Evolutionary conservation across 805 yeast species (phyloP).

Genomic region (Brettanomyces sp.): DNA sequence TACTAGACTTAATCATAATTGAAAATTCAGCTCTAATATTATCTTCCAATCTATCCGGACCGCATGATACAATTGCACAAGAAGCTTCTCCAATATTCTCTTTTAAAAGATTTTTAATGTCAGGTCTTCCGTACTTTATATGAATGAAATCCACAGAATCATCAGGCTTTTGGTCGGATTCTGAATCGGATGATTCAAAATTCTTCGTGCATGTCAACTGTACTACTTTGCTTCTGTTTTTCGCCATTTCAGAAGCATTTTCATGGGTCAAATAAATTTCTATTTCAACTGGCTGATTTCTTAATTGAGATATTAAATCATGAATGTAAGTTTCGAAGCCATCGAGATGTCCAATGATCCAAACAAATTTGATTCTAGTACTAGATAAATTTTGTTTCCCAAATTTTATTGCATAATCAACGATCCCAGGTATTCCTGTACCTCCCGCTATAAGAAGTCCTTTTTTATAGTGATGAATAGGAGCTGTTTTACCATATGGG

Average conservation of each 20-base stretch:
- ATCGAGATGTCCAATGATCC: slow-evolving; percentile 47
- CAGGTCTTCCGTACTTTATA: slow-evolving; percentile 2
- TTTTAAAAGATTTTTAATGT: neutral
- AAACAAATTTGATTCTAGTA: slow-evolving; percentile 37
- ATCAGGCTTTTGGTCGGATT: too few species aligned
- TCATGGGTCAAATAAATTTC: slow-evolving; percentile 28
- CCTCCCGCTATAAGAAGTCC: slow-evolving; percentile 61
- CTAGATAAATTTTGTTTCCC: neutral
- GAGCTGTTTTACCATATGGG: slow-evolving; percentile 52
- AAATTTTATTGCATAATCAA: slow-evolving; percentile 25
- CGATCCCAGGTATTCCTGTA: slow-evolving; percentile 54
- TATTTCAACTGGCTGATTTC: slow-evolving; percentile 18
- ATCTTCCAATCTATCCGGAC: slow-evolving; percentile 40
- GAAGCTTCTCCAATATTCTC: slow-evolving; percentile 15
- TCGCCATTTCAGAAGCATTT: too few species aligned
- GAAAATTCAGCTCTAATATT: slow-evolving; percentile 40
- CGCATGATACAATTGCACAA: slow-evolving; percentile 36
- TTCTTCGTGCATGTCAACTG: too few species aligned
- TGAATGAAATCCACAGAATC: neutral
- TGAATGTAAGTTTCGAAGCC: slow-evolving; percentile 37
- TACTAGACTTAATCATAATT: slow-evolving; percentile 28
- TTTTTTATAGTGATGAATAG: slow-evolving; percentile 38
- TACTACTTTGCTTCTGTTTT: too few species aligned
- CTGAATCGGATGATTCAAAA: too few species aligned
- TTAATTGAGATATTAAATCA: slow-evolving; percentile 24